Evolutionary conservation across 331 rosid genomes (phyloP), one percentile per base, ranked within the genome.

Genomic region (Malus hybrid): DNA sequence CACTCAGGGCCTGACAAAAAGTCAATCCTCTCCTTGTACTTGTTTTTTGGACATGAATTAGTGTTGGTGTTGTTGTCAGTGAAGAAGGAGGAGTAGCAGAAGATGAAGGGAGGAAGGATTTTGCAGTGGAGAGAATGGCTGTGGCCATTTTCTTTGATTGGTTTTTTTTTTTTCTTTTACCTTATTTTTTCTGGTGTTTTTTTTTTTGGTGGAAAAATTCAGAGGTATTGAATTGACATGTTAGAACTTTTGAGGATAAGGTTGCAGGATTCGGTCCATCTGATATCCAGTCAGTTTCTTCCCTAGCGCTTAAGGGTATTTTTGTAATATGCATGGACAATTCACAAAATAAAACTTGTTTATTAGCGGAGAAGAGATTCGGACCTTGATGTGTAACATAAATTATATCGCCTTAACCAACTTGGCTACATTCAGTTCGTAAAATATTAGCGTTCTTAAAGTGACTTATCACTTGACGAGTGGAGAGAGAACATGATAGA

Each of bases 161-260:
- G 16, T 55, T 24, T 24, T 24, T 24, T 24, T 24, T 24, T 28
- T 61, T 66, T 56, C 6, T 32, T 62, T 65, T 39, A 26, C 57
- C 58, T 52, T 74, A 14, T 77, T 86, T 78, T 86, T 83, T 72
- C 70, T 77, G 71, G 69, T 67, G 29, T 72, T 79, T 78, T 78
- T 64, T 72, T 80, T 78, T 76, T 64, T 68, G 58, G 85, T 77
- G 80, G 84, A 66, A 77, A 83, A 73, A 63, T 39, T 73, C 73
- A 32, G 44, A 56, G 75, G 80, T 15, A 68, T 65, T 62, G 79
- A 80, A 73, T 71, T 61, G 81, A 81, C 82, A 70, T 30, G 63
- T 87, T 77, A 82, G 88, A 81, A 79, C 68, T 44, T 84, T 65
- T 16, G 79, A 84, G 79, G 97, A 89, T 91, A 93, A 88, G 98